Evolutionary conservation across 2,329 filamentous ascomycete genomes (phyloP), one percentile per base, ranked within the genome.

Genomic region (Penicillium rolfsii): DNA sequence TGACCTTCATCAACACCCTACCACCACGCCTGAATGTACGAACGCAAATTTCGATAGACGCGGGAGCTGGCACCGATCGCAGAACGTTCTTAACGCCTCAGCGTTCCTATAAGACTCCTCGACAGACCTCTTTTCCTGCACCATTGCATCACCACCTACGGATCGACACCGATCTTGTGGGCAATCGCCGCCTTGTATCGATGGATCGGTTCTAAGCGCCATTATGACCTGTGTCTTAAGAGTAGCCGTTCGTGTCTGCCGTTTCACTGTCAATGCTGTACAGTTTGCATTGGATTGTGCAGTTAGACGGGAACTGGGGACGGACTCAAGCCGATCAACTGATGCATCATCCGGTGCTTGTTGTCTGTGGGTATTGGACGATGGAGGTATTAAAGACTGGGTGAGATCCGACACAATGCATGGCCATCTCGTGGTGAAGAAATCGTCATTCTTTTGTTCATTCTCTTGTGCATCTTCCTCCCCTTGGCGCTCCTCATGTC

Each of bases 21-120:
- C 38, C 49, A 54, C 40, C 38, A 63, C 38, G 55, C 43, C 52
- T 40, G 16, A 43, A 45, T 55, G 33, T 36, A 49, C 58, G 24
- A 64, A 64, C 33, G 26, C 61, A 59, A 61, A 58, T 55, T 55
- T 69, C 62, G 57, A 64, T 65, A 65, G 67, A 60, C 58, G 56
- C 60, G 22, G 59, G 58, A 45, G 24, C 45, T 33, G 40, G 48
- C 36, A 61, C 49, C 35, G 62, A 63, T 66, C 66, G 52, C 35
- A 58, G 63, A 66, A 59, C 38, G 53, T 60, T 61, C 55, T 62
- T 58, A 46, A 22, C 58, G n/a, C 45, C 43, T 22, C 19, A 22
- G 19, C 19, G 19, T 22, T 22, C 19, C 19, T 22, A 22, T 22
- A 22, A 22, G 19, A 11, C 52, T 53, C 53, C 57, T 56, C 59